Conservation (phyloP, 768 basidiomycete genomes). For the Lactarius pseudohatsudake region DNA sequence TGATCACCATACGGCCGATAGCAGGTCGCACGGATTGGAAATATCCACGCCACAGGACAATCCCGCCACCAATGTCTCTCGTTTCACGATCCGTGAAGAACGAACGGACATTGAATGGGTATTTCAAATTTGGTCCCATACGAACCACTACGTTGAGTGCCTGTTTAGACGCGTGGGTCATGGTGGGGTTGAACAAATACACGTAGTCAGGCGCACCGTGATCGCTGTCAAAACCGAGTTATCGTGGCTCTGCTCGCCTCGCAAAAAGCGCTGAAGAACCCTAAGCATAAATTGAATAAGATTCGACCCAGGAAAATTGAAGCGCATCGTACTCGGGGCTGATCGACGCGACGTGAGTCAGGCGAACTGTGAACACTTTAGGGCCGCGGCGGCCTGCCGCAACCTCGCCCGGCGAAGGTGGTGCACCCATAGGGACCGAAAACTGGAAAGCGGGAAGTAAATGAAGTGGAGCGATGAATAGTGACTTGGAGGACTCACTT, state of each 20-base stretch:
- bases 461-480: slow-evolving; percentile 6
- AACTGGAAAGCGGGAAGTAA: slow-evolving; percentile 45
- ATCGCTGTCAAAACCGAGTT: slow-evolving; percentile 67
- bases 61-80: slow-evolving; percentile 56
- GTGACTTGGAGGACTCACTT: slow-evolving; percentile 40
- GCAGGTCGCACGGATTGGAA: slow-evolving; percentile 78
- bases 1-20: slow-evolving; percentile 62
- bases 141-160: slow-evolving; percentile 74
- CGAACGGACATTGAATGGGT: slow-evolving; percentile 72
- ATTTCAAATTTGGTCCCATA: slow-evolving; percentile 68
- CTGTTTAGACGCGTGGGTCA: slow-evolving; percentile 37
- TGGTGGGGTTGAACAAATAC: background rate
- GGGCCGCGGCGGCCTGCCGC: slow-evolving; percentile 40
- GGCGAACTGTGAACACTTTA: slow-evolving; percentile 63
- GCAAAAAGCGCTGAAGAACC: slow-evolving; percentile 60
- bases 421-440: slow-evolving; percentile 50
- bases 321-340: slow-evolving; percentile 67
- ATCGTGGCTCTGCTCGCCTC: slow-evolving; percentile 65
- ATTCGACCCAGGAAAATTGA: slow-evolving; percentile 31
- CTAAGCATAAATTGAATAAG: slow-evolving; percentile 37
- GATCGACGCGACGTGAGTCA: slow-evolving; percentile 75
- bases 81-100: slow-evolving; percentile 66
- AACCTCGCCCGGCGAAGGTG: slow-evolving; percentile 25
- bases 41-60: slow-evolving; percentile 76
- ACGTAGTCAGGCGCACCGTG: slow-evolving; percentile 43